phyloP scores from a whole-genome alignment of 179 eudicot species.

The Monotropa hypopitys region DNA sequence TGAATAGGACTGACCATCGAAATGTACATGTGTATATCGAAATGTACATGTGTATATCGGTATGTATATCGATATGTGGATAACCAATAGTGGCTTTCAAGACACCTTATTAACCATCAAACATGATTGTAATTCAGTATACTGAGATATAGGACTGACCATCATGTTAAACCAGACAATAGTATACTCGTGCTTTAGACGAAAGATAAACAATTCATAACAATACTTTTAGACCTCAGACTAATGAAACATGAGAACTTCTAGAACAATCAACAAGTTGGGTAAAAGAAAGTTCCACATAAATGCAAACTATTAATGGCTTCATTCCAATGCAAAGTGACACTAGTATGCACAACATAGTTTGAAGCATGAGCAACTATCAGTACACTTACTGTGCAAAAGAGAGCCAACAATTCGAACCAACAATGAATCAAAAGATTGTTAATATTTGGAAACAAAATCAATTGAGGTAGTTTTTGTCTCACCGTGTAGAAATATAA shows the following conservation, averaged over 20 bases:
- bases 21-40: too few species aligned
- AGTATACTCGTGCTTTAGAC: background rate
- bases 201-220: background rate
- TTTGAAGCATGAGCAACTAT: background rate
- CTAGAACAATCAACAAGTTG: background rate
- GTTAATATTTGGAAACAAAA: background rate
- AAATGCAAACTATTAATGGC: background rate
- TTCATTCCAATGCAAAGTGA: background rate
- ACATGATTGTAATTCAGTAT: background rate
- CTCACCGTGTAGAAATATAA: slow-evolving; percentile 82
- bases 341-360: background rate
- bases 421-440: background rate
- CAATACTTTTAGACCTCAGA: background rate
- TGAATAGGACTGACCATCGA: too few species aligned
- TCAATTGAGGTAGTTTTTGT: background rate
- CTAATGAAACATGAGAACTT: background rate
- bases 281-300: background rate
- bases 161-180: background rate
- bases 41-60: too few species aligned
- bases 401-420: slow-evolving; percentile 5
- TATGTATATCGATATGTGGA: too few species aligned
- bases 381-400: background rate
- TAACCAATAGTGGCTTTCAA: background rate
- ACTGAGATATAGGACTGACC: background rate
- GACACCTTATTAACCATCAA: background rate